phyloP scores from a whole-genome alignment of 78 protist species.

The Chrysochromulina parva region DNA sequence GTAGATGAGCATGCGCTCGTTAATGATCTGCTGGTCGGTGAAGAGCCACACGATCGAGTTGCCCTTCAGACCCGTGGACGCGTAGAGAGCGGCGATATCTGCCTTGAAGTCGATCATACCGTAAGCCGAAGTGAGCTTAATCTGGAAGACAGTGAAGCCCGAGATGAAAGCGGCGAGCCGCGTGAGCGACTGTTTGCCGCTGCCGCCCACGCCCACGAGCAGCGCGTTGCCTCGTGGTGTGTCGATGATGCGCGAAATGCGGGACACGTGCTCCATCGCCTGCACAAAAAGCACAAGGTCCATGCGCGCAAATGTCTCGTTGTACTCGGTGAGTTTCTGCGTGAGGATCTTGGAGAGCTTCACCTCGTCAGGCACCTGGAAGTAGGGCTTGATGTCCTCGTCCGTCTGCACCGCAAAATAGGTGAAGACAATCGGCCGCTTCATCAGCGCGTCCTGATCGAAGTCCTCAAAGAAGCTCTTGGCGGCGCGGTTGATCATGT shows the following conservation, averaged over 20 bases:
- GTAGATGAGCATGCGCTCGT: slow-evolving; percentile 55
- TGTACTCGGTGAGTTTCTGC: slow-evolving; percentile 53
- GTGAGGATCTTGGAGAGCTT: neutral
- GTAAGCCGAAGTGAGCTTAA: slow-evolving; percentile 53
- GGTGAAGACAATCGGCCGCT: slow-evolving; percentile 52
- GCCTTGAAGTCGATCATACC: slow-evolving; percentile 40
- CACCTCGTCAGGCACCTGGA: slow-evolving; percentile 39
- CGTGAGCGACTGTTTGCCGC: slow-evolving; percentile 71
- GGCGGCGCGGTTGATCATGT: slow-evolving; percentile 25
- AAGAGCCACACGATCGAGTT: slow-evolving; percentile 39
- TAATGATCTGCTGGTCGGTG: slow-evolving; percentile 63
- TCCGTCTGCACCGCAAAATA: slow-evolving; percentile 18
- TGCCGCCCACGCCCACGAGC: slow-evolving; percentile 81
- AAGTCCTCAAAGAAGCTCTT: neutral
- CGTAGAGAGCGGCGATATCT: slow-evolving; percentile 33
- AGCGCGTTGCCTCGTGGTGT: slow-evolving; percentile 75
- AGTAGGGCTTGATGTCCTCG: slow-evolving; percentile 51
- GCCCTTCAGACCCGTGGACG: slow-evolving; percentile 51
- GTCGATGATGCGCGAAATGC: slow-evolving; percentile 64
- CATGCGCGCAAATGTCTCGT: slow-evolving; percentile 67
- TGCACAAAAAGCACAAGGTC: slow-evolving; percentile 72
- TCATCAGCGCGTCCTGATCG: neutral
- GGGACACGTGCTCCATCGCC: slow-evolving; percentile 79
- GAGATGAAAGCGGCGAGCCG: slow-evolving; percentile 67
- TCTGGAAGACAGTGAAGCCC: slow-evolving; percentile 58